Conservation (phyloP, 2,329 filamentous ascomycete species). For the Monascus ruber region DNA sequence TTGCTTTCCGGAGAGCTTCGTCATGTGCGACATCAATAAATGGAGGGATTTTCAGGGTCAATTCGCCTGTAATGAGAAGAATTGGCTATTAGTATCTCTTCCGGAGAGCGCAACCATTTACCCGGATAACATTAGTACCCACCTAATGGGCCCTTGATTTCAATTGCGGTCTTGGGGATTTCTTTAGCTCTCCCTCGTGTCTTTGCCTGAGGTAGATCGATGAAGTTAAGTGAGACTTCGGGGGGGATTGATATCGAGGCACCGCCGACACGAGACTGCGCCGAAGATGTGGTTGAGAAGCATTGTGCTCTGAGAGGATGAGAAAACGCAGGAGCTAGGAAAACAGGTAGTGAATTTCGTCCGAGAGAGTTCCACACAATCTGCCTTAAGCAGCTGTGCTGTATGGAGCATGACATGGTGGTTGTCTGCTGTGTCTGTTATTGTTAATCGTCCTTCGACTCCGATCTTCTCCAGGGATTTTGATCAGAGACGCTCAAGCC, state of each 20-base stretch:
- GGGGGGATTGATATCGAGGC: conserved; percentile 71
- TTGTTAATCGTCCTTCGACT: conserved; percentile 11
- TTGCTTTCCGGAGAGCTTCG: conserved; percentile 48
- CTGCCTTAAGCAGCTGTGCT: conserved; percentile 50
- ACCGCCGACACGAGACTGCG: conserved; percentile 72
- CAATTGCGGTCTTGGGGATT: conserved; percentile 52
- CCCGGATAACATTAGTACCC: conserved; percentile 11
- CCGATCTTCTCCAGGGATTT: conserved; percentile 19
- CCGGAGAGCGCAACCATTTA: too few species aligned
- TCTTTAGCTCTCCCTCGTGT: conserved; percentile 51
- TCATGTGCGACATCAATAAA: conserved; percentile 67
- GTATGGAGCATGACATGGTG: conserved; percentile 53
- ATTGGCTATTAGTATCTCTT: conserved; percentile 3
- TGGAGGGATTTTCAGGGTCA: conserved; percentile 66
- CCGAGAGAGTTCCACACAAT: conserved; percentile 38
- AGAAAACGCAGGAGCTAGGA: conserved; percentile 61
- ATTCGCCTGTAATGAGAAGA: conserved; percentile 45
- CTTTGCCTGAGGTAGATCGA: conserved; percentile 52
- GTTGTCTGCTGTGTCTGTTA: conserved; percentile 8
- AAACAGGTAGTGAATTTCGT: conserved; percentile 51
- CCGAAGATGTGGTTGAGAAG: conserved; percentile 61
- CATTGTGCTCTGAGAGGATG: conserved; percentile 32
- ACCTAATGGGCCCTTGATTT: conserved; percentile 74
- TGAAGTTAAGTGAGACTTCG: conserved; percentile 61
- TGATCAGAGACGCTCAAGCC: conserved; percentile 12